Conservation (phyloP, 441 rosid species). For the Pelargonium exstipulatum region DNA sequence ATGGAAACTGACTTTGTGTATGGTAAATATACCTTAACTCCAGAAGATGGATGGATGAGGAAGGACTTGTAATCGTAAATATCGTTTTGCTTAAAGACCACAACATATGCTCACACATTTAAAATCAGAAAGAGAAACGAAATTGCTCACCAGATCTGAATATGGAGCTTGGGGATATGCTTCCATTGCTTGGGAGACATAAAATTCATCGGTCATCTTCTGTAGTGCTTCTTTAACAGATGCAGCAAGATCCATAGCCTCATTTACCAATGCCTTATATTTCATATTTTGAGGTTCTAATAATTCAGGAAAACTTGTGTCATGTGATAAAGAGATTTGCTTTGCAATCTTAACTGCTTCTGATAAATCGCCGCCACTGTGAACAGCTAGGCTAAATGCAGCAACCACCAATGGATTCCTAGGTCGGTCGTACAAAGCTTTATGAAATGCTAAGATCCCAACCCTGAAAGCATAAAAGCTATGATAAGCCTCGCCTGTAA, state of each 20-base stretch:
- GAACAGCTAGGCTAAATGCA: slow-evolving; percentile 51
- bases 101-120: not conserved
- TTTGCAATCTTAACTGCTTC: slow-evolving; percentile 58
- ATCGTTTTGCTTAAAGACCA: not conserved
- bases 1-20: no score
- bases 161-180: slow-evolving; percentile 74
- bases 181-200: slow-evolving; percentile 73
- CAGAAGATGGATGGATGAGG: no score
- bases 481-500: not conserved
- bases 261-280: slow-evolving; percentile 33
- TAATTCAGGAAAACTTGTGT: slow-evolving; percentile 50
- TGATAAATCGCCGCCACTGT: slow-evolving; percentile 50
- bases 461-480: slow-evolving; percentile 33
- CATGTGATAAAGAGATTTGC: slow-evolving; percentile 42
- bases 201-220: slow-evolving; percentile 54
- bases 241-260: slow-evolving; percentile 58
- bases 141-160: slow-evolving; percentile 58
- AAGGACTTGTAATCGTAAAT: not conserved
- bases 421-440: slow-evolving; percentile 47
- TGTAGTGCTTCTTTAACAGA: slow-evolving; percentile 38
- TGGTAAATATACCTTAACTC: no score
- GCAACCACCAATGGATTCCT: slow-evolving; percentile 57
- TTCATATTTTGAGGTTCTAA: slow-evolving; percentile 31
- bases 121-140: not conserved
- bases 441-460: slow-evolving; percentile 54